These are phyloP conservation scores for Syzygium grande DNA, from an alignment of 345 rosid species.

Conservation along the genomic window DNA sequence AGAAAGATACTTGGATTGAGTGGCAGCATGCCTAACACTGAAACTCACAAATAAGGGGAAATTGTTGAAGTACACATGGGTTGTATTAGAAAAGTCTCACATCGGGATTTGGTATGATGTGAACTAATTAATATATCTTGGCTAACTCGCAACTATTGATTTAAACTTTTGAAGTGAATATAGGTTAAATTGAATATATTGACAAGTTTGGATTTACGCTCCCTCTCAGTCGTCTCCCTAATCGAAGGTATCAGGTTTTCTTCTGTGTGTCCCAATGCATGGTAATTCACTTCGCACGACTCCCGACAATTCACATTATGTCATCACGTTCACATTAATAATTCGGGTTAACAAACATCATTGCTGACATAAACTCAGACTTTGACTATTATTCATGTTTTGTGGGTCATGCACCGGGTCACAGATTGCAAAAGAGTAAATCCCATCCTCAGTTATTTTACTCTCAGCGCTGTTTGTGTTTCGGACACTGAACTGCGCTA, in stretches of 20 bases:
- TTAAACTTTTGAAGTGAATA: not conserved
- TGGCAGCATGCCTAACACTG: not conserved
- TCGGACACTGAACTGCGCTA: not conserved
- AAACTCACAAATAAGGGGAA: not conserved
- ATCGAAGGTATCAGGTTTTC: not conserved
- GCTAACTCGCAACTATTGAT: accelerated
- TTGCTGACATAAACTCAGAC: not conserved
- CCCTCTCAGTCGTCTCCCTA: not conserved
- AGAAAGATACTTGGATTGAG: not conserved
- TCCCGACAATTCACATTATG: not conserved
- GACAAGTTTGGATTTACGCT: not conserved
- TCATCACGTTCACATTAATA: not conserved
- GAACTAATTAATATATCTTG: not conserved
- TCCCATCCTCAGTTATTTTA: not conserved
- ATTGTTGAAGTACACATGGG: accelerated
- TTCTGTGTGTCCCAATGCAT: not conserved
- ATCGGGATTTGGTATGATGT: accelerated
- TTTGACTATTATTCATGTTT: not conserved
- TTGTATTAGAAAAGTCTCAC: not conserved
- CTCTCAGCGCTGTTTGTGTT: not conserved
- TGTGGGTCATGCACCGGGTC: not conserved
- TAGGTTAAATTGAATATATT: not conserved
- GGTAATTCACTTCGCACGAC: not conserved
- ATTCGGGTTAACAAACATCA: not conserved
- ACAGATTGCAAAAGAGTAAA: not conserved